phyloP scores from a whole-genome alignment of 225 moss, liverwort and hornwort genomes.

The Pseudisothecium myosuroides region DNA sequence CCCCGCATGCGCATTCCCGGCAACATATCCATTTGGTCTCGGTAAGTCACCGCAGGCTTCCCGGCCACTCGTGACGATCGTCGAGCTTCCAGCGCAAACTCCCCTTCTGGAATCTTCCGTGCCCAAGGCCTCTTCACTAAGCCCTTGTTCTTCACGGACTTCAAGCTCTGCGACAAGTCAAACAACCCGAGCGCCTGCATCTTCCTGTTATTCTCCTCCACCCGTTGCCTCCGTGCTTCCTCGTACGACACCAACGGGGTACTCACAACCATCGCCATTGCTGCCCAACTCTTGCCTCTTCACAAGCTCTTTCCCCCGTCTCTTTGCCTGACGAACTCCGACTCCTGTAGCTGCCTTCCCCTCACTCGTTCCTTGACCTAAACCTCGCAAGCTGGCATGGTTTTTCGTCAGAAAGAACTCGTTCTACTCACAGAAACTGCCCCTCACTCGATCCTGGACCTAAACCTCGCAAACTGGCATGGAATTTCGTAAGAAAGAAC shows the following conservation, averaged over 20 bases:
- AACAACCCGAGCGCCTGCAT: conserved; percentile 47
- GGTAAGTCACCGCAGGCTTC: conserved; percentile 20
- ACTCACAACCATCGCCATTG: conserved; percentile 30
- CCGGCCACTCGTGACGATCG: conserved; percentile 37
- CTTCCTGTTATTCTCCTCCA: conserved; percentile 39
- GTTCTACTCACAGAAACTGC: neutral
- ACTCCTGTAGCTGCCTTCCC: neutral
- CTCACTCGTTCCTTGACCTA: neutral
- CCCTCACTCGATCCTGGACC: too few relatives aligned
- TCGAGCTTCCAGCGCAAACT: conserved; percentile 20
- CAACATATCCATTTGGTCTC: conserved; percentile 23
- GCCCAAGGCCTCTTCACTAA: conserved; percentile 1
- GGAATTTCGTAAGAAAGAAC: too few relatives aligned
- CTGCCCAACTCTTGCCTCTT: neutral
- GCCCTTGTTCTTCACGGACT: neutral
- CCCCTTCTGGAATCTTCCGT: conserved; percentile 2
- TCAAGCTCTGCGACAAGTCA: conserved; percentile 13
- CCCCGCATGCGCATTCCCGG: conserved; percentile 21
- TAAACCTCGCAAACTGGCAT: too few relatives aligned
- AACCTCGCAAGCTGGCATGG: neutral
- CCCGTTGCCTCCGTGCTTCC: conserved; percentile 29
- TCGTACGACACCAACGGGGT: conserved; percentile 6
- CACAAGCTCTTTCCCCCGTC: neutral
- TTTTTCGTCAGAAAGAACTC: neutral
- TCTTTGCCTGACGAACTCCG: neutral